Evolutionary conservation across 1,139 yeast genomes (phyloP), one percentile per base, ranked within the genome.

Genomic region (Tardiomyces depauwii): DNA sequence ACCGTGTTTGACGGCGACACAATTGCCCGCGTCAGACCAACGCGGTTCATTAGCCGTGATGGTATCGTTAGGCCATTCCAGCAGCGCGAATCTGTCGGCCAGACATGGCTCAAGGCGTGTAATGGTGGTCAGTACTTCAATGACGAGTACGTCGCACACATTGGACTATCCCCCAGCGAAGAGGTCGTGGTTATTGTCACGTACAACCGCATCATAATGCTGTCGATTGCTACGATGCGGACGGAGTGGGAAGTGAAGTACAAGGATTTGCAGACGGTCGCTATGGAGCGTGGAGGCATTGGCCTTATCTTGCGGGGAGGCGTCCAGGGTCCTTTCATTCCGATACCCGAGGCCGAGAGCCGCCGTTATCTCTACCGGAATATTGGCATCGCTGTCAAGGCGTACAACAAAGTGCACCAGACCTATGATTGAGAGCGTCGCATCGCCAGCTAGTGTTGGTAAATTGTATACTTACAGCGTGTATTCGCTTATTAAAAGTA

Each of bases 1-100:
- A 86, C 96, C 0, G 91, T 86, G 1, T 83, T 88, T 61, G 96
- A 87, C 61, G 77, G 77, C 2, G 89, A 82, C 44, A 83, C 83
- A 0, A 74, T 89, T 44, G 86, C 81, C 49, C 80, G 86, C 53
- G 87, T 86, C 1, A 76, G 98, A 48, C 71, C 89, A 40, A 93
- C 98, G 1, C 69, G 98, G 44, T 80, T 73, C 54, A 73, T 91
- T 42, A 75, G 82, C 14, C 73, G 73, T 45, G 88, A 84, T 56
- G 79, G 82, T 9, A 72, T 87, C 2, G 75, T 89, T 16, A 71
- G 81, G 38, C 83, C 93, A 1, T 93, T 76, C 62, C 76, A 82
- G n/a, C 78, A 77, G 53, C 71, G 93, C 47, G 96, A 87, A 54
- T 84, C 97, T 0, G 93, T 88, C 55, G 99, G 99, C 3, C 96